Conservation (phyloP, 192 early-diverging fungal species). For the Backusella morwellensis region DNA sequence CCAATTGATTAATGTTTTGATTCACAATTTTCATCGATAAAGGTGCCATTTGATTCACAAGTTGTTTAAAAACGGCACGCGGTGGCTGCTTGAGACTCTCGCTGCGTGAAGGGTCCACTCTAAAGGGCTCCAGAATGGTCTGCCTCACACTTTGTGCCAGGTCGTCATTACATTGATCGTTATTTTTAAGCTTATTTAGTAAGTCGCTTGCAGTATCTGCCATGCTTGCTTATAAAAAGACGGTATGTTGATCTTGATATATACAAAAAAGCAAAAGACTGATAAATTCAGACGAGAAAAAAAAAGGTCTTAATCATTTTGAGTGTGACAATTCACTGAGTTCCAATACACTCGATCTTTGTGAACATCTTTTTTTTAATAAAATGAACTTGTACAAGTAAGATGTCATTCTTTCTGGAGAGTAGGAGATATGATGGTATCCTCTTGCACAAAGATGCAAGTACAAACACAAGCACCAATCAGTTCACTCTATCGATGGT, state of each 20-base stretch:
- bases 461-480: no score
- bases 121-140: constrained; percentile 15
- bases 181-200: neutral
- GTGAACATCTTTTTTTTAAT: no score
- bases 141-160: neutral
- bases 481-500: no score
- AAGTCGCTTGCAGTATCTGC: neutral
- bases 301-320: neutral
- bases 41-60: constrained; percentile 8
- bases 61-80: neutral
- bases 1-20: constrained; percentile 24
- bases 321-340: neutral
- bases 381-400: no score
- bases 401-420: no score
- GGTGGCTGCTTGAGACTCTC: constrained; percentile 3
- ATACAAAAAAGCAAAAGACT: neutral
- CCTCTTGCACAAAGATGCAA: no score
- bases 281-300: neutral
- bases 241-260: neutral
- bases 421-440: no score
- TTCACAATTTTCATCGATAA: constrained; percentile 28
- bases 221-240: constrained; percentile 7
- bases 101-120: neutral
- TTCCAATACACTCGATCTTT: no score
- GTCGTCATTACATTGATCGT: constrained; percentile 9